Base-by-base conservation (phyloP, 305 asterid species). In the Rubia occidens region DNA sequence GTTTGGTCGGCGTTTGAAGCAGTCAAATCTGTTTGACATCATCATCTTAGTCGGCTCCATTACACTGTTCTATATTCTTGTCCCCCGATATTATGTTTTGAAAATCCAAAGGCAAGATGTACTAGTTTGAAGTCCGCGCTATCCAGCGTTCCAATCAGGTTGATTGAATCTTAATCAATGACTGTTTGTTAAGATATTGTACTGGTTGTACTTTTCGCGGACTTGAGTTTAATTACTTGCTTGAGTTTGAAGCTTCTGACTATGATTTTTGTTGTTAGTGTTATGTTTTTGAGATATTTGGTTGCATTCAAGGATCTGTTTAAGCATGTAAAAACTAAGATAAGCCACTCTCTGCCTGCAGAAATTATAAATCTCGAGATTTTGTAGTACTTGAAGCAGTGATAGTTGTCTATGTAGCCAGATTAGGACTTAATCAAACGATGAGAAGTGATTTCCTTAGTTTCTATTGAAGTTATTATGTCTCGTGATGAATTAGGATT, bases 71-170 rank as follows among this genome's bases (percentile, higher is more conserved):
- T 0, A 26, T 26, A 26, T 26, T 26, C 2, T 26, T 26, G 29
- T 2, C 29, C 29, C 1, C 29, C 29, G 0, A 26, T 1, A 0
- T 2, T 26, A 1, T 26, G 29, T 0, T 26, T 2, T 26, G 29
- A n/a, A 26, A 26, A 26, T 1, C 29, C 2, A 26, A 26, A 26
- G 29, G 29, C 29, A 26, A 26, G 29, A 0, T 26, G 29, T 26
- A 26, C 2, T 0, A 26, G 2, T 78, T 70, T 49, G 91, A 93
- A 87, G 92, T 78, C 78, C 95, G 95, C 55, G 89, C 90, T 83
- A 90, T 93, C 81, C 95, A 83, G 74, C 92, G 89, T 74, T 86
- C 98, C 65, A 93, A 93, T 81, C 93, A 90, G 90, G 97, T 92
- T 63, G 49, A 11, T 18, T 58, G 35, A 58, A 1, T 26, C 6